Evolutionary conservation across 2,329 filamentous ascomycete genomes (phyloP), one percentile per base, ranked within the genome.

Genomic region (Cladobotryum protrusum): DNA sequence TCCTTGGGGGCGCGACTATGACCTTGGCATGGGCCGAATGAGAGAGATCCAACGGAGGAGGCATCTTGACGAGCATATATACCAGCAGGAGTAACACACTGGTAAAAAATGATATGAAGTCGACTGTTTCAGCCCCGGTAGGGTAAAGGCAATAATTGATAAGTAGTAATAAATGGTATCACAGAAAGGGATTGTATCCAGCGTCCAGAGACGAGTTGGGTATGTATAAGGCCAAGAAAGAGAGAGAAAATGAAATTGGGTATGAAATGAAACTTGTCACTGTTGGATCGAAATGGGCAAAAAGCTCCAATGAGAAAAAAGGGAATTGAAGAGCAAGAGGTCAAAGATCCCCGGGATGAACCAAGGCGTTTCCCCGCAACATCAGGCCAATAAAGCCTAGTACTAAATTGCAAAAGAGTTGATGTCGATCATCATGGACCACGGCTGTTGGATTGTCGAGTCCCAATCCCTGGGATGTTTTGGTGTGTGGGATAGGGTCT

Each of bases 1-100:
- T 71, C 41, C 77, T 71, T 46, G 81, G 78, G 34, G 77, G 73
- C 15, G 72, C 70, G 48, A 79, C 67, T 57, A 78, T 71, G 64
- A 79, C 72, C 59, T 76, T 79, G 57, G 71, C 62, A 50, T 76
- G 72, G 12, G 68, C 64, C 43, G 71, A 63, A 49, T 67, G 62
- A 47, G 70, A 68, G 54, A 78, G 63, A 57, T 77, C 72, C 52
- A 79, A 64, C 47, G 68, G 67, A 43, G 73, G 67, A 49, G 71
- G 65, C 74, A 80, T 79, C 36, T 24, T 62, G 52, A 45, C 46
- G 51, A n/a, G n/a, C 53, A 9, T 43, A 18, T 12, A 14, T 29
- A 8, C 24, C 24, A 8, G 24, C 24, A 29, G 24, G 24, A 8
- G 6, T 6, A 29, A 29, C 2, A 29, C 3, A 8, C 24, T 29